Base-by-base conservation (phyloP, 1,139 yeast genomes). In the Kodamaea anthophila region DNA sequence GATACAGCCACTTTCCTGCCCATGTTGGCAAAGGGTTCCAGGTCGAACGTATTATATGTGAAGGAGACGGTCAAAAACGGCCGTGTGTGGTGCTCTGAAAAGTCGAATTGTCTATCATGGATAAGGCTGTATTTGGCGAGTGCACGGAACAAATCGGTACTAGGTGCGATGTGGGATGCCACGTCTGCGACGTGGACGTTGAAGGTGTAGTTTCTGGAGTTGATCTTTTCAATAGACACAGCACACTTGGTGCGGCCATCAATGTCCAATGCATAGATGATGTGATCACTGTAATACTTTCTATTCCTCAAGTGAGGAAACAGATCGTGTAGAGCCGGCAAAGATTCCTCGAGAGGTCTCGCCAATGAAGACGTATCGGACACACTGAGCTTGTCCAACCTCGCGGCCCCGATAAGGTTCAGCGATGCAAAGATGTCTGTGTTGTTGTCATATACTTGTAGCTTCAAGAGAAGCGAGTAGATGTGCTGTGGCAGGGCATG, bases 161-260 rank as follows among this genome's bases (percentile, higher is more conserved):
- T 45, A 0, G 70, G 70, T 3, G 54, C 20, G 3, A 63, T 23
- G 26, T 44, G 47, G 4, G 69, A 47, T 3, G 56, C 54, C 4
- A 65, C 31, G 39, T 68, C 74, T 2, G 72, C 71, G 10, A 69
- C 43, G 38, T 70, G 75, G n/a, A 70, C 35, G 32, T 62, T 60
- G n/a, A 65, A 35, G 11, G 37, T 29, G 34, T 53, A 52, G 33
- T 51, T 50, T 26, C 66, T 42, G 1, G 62, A 39, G 39, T 55
- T 59, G 24, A 55, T 37, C 24, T 53, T 52, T 27, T 57, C 65
- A 21, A 62, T 34, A 0, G 70, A 65, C 1, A 65, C 39, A 53
- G 68, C 26, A 11, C 57, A 26, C 6, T 19, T 24, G 4, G 27
- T 13, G 9, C 12, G 10, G 15, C 26, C 32, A 4, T 15, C 24